Percentiles rank a stretch among this genome's conserved stretches.
phyloP scores from a whole-genome alignment of 306 rosid species.

The Senna tora region DNA sequence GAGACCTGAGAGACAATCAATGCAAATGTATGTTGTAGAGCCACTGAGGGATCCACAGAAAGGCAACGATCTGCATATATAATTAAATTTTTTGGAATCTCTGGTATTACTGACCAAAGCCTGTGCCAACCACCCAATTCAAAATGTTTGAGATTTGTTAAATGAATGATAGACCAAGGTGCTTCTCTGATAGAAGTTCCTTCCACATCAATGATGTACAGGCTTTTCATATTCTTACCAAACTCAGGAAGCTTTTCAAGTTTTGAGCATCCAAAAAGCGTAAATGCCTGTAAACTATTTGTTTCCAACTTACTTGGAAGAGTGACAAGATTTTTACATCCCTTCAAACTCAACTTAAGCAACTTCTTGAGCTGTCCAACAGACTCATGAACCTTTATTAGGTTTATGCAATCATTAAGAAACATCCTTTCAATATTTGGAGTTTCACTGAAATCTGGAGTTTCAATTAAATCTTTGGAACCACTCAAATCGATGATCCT shows the following conservation, averaged over 20 bases:
- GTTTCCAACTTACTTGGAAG: no score
- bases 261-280: background rate
- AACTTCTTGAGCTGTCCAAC: no score
- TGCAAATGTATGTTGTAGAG: background rate
- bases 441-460: no score
- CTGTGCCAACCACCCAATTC: background rate
- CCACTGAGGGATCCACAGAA: background rate
- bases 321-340: no score
- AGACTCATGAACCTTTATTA: no score
- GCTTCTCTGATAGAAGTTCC: background rate
- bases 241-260: background rate
- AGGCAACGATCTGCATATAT: background rate
- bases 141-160: background rate
- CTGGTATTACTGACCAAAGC: background rate
- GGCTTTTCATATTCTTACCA: background rate
- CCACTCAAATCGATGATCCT: no score
- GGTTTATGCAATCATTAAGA: no score
- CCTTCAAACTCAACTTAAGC: no score
- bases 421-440: no score
- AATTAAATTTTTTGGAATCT: background rate
- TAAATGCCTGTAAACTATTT: no score
- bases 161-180: background rate
- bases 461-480: no score
- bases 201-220: background rate
- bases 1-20: background rate